Evolutionary conservation across 2,329 filamentous ascomycete genomes (phyloP).

Genomic region (Hymenoscyphus linearis): DNA sequence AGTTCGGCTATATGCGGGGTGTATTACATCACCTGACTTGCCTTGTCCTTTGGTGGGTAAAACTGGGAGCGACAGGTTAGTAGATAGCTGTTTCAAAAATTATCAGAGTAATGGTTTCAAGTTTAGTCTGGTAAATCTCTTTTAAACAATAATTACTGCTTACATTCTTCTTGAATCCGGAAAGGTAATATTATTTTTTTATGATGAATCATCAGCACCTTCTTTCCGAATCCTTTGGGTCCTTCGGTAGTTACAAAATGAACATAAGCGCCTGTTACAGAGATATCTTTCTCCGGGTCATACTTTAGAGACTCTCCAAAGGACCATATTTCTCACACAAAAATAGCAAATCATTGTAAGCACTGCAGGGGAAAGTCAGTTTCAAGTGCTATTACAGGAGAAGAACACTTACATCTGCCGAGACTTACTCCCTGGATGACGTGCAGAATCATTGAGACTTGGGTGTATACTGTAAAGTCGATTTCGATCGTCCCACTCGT

Average conservation of each 20-base stretch:
- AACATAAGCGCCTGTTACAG: neutral
- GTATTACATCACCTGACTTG: neutral
- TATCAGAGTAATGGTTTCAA: too few species aligned
- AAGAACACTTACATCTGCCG: conserved; percentile 17
- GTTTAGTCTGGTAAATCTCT: too few species aligned
- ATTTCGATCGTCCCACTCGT: conserved; percentile 31
- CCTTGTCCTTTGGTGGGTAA: neutral
- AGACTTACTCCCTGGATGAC: conserved; percentile 8
- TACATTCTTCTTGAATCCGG: too few species aligned
- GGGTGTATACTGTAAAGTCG: conserved; percentile 21
- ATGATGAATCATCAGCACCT: too few species aligned
- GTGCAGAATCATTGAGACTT: conserved; percentile 13
- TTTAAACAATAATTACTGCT: too few species aligned
- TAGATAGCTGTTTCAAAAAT: too few species aligned
- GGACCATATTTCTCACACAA: conserved; percentile 35
- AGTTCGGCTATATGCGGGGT: neutral
- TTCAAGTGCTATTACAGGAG: neutral
- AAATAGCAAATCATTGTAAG: conserved; percentile 35
- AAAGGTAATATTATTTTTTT: too few species aligned
- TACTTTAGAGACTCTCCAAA: conserved; percentile 24
- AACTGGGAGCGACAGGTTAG: too few species aligned
- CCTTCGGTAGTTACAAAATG: neutral
- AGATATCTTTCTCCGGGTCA: neutral
- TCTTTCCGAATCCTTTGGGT: too few species aligned
- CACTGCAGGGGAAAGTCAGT: conserved; percentile 20